Percentiles rank a stretch among this genome's conserved stretches.
Conservation (phyloP, 441 rosid genomes). For the Adansonia madagascariensis region DNA sequence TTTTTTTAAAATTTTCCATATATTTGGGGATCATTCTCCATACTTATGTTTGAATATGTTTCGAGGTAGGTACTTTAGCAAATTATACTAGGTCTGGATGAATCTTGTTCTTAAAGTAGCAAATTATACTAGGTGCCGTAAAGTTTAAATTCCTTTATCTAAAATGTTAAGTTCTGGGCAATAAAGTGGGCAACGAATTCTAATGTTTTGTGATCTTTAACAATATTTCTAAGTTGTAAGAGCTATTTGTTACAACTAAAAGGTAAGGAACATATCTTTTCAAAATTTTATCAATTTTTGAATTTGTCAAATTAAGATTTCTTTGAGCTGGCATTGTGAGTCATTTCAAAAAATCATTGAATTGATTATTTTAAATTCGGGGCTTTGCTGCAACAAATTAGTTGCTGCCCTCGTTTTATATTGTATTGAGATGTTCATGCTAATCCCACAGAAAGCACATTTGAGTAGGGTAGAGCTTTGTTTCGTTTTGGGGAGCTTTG, state of each 20-base stretch:
- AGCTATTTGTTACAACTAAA: background rate
- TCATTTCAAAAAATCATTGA: background rate
- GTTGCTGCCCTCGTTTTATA: background rate
- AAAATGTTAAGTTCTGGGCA: background rate
- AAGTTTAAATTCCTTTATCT: background rate
- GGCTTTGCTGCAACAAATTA: background rate
- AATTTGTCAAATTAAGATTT: background rate
- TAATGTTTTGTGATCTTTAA: background rate
- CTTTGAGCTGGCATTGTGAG: background rate
- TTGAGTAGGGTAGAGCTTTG: background rate
- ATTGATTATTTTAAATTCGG: slow-evolving; percentile 1
- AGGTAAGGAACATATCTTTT: background rate
- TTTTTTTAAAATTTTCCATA: no score
- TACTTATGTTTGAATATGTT: background rate
- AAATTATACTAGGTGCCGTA: background rate
- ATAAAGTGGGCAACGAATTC: background rate
- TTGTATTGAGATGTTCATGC: background rate
- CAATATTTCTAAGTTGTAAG: slow-evolving; percentile 7
- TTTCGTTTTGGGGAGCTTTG: background rate
- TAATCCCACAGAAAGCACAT: background rate
- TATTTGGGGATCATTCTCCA: no score
- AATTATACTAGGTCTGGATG: background rate
- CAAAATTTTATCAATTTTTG: background rate
- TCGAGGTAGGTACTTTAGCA: background rate
- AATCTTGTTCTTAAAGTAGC: background rate